Evolutionary conservation across 306 rosid genomes (phyloP).

Genomic region (Heteromeles arbutifolia): DNA sequence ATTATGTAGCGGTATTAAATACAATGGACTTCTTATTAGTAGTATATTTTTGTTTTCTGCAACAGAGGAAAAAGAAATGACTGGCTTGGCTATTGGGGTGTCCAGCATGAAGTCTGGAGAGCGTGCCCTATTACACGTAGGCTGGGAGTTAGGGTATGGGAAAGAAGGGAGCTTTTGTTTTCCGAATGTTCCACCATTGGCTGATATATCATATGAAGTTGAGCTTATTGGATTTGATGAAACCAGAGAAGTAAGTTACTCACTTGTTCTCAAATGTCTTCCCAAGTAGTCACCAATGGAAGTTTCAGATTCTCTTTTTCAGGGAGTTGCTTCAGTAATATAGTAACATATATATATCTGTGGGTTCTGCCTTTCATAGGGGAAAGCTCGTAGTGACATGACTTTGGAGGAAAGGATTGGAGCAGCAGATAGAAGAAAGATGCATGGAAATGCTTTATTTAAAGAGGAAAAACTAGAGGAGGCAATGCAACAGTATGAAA

Average conservation of each 20-base stretch:
- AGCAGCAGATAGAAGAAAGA: slow-evolving; percentile 79
- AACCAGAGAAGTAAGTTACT: slow-evolving; percentile 67
- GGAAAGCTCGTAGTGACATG: slow-evolving; percentile 91
- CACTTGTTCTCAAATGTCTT: slow-evolving; percentile 1
- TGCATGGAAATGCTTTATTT: slow-evolving; percentile 86
- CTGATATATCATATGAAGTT: slow-evolving; percentile 85
- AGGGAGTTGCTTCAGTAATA: slow-evolving; percentile 8
- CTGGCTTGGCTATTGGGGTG: slow-evolving; percentile 84
- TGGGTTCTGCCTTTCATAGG: slow-evolving; percentile 33
- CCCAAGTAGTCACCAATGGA: not conserved
- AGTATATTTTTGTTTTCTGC: slow-evolving; percentile 15
- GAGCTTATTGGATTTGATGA: slow-evolving; percentile 93
- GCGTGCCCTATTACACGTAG: slow-evolving; percentile 68
- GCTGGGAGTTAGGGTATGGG: slow-evolving; percentile 94
- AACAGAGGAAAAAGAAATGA: slow-evolving; percentile 89
- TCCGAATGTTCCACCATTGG: slow-evolving; percentile 94
- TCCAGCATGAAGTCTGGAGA: slow-evolving; percentile 88
- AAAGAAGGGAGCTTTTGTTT: slow-evolving; percentile 86
- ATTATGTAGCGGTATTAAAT: not conserved
- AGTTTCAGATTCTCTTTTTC: not conserved
- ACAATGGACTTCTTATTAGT: not conserved
- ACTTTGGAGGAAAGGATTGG: slow-evolving; percentile 95
- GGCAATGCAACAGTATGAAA: slow-evolving; percentile 99
- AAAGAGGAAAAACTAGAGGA: slow-evolving; percentile 87
- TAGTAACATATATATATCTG: slow-evolving; percentile 24